These are phyloP conservation scores for Nicotiana obtusifolia DNA, from an alignment of 257 asterid species.

Conservation along the genomic window DNA sequence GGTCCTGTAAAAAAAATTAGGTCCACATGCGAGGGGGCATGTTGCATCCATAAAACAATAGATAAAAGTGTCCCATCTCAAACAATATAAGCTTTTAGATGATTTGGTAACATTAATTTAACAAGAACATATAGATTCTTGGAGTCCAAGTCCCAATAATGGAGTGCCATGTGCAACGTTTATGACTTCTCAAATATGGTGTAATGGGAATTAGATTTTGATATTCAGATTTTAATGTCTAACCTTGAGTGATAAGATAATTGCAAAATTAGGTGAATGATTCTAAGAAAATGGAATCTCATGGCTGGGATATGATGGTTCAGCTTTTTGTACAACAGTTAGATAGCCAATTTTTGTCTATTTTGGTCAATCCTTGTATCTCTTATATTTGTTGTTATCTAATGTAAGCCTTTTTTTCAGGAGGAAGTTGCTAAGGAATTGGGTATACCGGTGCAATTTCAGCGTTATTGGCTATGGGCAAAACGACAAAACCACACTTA, in stretches of 20 bases:
- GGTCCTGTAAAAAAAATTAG: not conserved
- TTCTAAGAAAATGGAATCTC: not conserved
- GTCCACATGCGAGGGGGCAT: not conserved
- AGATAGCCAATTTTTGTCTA: not conserved
- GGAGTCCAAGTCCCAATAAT: not conserved
- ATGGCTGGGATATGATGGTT: not conserved
- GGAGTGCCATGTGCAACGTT: not conserved
- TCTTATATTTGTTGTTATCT: not conserved
- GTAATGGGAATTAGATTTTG: not conserved
- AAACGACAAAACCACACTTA: conserved; percentile 86
- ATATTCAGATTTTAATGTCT: not conserved
- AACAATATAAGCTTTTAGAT: conserved; percentile 1
- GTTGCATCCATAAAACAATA: not conserved
- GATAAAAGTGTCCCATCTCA: not conserved
- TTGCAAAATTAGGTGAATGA: conserved; percentile 11
- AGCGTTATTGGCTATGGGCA: conserved; percentile 90
- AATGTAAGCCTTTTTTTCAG: conserved; percentile 29
- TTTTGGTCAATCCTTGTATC: not conserved
- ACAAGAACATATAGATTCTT: not conserved
- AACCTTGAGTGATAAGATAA: not conserved
- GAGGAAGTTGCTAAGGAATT: conserved; percentile 85
- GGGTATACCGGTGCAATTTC: conserved; percentile 68
- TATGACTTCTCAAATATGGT: not conserved
- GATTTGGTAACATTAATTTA: not conserved
- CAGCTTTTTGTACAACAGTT: not conserved